These are phyloP conservation scores for Lasiodiplodia sp. DNA, from an alignment of 2,329 filamentous ascomycete species.

Conservation along the genomic window DNA sequence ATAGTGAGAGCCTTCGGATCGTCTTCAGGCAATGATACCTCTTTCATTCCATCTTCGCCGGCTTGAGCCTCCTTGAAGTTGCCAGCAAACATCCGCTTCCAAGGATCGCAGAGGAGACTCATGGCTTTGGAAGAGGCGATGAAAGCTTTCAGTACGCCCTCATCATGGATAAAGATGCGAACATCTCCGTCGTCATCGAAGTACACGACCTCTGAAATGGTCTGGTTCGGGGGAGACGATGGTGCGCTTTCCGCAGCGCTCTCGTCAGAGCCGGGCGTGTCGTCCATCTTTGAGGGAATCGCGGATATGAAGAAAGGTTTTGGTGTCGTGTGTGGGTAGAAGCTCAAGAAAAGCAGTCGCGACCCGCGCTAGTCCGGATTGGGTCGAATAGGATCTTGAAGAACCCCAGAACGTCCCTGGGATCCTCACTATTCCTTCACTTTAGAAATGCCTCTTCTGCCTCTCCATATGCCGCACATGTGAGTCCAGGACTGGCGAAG, in stretches of 20 bases:
- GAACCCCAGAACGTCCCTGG: neutral
- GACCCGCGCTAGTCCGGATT: neutral
- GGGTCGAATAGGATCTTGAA: neutral
- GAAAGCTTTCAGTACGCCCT: neutral
- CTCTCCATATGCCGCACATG: conserved; percentile 4
- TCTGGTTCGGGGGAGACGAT: neutral
- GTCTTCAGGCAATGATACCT: neutral
- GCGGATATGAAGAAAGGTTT: neutral
- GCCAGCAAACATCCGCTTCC: neutral
- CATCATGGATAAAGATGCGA: neutral
- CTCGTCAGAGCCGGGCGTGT: neutral
- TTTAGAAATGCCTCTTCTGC: conserved; percentile 6
- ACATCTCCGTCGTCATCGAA: neutral
- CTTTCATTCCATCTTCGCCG: neutral
- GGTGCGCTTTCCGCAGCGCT: neutral
- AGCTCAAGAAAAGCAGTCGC: neutral
- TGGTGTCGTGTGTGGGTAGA: neutral
- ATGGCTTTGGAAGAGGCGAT: neutral
- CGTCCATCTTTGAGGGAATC: neutral
- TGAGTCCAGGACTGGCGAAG: neutral
- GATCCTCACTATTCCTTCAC: neutral
- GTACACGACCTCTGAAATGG: neutral
- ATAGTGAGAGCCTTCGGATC: neutral
- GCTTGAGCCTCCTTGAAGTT: neutral
- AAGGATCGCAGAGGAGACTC: neutral